Evolutionary conservation across 2,329 filamentous ascomycete genomes (phyloP).

Genomic region (Exophiala mesophila): DNA sequence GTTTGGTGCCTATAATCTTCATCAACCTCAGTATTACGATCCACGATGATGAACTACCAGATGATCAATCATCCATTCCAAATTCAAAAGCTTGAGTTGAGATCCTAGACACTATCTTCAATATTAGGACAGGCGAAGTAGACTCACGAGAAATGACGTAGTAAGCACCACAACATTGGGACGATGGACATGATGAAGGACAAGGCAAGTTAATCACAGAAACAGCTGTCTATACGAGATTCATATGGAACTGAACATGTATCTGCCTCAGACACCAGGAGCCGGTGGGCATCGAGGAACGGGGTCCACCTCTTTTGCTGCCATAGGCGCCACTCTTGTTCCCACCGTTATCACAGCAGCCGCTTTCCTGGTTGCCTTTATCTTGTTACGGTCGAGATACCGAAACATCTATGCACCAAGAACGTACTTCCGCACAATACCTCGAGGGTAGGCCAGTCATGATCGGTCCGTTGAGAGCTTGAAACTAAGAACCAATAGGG

Average conservation of each 20-base stretch:
- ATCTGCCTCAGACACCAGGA: conserved; percentile 12
- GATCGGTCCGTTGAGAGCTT: no score
- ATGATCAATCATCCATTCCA: no score
- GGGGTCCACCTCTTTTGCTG: conserved; percentile 46
- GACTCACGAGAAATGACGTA: no score
- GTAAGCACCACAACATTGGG: no score
- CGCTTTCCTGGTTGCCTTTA: conserved; percentile 42
- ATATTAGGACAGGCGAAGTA: no score
- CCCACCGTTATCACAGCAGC: conserved; percentile 42
- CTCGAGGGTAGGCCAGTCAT: conserved; percentile 35
- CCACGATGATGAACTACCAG: no score
- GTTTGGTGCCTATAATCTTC: no score
- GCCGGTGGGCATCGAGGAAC: conserved; percentile 20
- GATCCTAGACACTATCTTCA: no score
- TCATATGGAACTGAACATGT: conserved; percentile 4
- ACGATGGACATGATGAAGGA: conserved; percentile 14
- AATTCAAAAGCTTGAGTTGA: no score
- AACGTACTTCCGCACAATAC: conserved; percentile 29
- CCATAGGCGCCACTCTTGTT: conserved; percentile 45
- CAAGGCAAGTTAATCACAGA: conserved; percentile 7
- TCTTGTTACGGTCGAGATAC: conserved; percentile 43
- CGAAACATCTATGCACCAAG: conserved; percentile 45
- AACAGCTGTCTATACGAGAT: not conserved
- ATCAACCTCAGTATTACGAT: no score
- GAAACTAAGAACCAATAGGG: no score